phyloP scores from a whole-genome alignment of 768 basidiomycete genomes.

The Termitomyces sp. region DNA sequence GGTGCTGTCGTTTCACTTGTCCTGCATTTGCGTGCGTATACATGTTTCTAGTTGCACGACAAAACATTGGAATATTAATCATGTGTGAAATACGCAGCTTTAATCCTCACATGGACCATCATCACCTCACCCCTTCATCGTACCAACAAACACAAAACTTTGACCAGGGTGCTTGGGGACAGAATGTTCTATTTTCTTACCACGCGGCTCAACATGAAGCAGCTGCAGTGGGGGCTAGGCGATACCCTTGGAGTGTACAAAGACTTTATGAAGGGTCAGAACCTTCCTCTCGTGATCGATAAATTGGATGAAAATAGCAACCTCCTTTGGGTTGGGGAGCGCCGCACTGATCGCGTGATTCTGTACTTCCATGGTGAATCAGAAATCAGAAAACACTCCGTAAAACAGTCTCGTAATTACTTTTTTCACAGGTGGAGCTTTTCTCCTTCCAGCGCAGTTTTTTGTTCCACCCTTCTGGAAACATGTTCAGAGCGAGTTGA shows the following conservation, averaged over 20 bases:
- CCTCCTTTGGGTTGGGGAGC: conserved; percentile 28
- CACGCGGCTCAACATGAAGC: conserved; percentile 11
- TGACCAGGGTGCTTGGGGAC: conserved; percentile 17
- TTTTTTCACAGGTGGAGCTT: conserved; percentile 20
- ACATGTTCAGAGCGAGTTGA: conserved; percentile 12
- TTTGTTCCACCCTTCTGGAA: conserved; percentile 19
- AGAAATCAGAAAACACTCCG: neutral
- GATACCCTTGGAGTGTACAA: conserved; percentile 17
- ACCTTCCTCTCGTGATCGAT: conserved; percentile 18
- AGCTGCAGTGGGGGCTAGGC: conserved; percentile 20
- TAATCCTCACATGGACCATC: conserved; percentile 15
- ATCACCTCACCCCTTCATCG: conserved; percentile 16
- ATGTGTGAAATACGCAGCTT: conserved; percentile 9
- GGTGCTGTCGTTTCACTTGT: neutral
- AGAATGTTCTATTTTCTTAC: conserved; percentile 11
- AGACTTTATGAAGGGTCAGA: conserved; percentile 16
- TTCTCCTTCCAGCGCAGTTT: conserved; percentile 16
- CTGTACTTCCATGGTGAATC: conserved; percentile 26
- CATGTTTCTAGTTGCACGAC: neutral
- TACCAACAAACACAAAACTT: conserved; percentile 18
- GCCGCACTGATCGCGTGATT: conserved; percentile 24
- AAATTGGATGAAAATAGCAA: conserved; percentile 21
- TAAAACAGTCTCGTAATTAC: neutral
- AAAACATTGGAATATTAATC: neutral
- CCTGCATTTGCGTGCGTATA: conserved; percentile 11